phyloP scores from a whole-genome alignment of 148 eudicot species.

The Nepenthes gracilis region DNA sequence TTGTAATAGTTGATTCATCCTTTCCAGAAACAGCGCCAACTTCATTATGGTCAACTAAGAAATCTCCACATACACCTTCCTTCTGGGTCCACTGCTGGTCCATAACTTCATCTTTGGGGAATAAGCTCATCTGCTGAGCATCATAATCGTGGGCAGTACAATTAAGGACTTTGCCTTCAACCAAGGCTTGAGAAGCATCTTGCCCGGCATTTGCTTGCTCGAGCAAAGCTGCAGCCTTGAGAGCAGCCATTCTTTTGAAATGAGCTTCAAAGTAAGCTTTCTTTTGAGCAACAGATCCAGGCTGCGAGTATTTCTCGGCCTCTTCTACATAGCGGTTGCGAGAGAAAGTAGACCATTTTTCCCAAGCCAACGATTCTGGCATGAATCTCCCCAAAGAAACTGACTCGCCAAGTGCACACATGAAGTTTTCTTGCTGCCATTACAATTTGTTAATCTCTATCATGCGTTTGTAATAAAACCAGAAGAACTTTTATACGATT shows the following conservation, averaged over 20 bases:
- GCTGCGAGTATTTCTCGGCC: slow-evolving; percentile 65
- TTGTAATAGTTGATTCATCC: slow-evolving; percentile 6
- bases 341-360: slow-evolving; percentile 79
- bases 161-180: neutral
- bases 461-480: neutral
- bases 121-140: neutral
- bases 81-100: neutral
- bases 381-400: slow-evolving; percentile 75
- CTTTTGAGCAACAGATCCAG: slow-evolving; percentile 88
- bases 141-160: slow-evolving; percentile 5
- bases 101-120: neutral
- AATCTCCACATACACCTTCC: slow-evolving; percentile 5
- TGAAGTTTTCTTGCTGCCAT: slow-evolving; percentile 48
- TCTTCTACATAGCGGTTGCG: slow-evolving; percentile 74
- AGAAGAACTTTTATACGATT: too few relatives aligned
- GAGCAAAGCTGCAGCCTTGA: slow-evolving; percentile 65
- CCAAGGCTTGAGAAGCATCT: neutral
- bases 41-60: slow-evolving; percentile 17
- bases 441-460: neutral
- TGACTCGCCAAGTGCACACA: slow-evolving; percentile 54
- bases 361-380: slow-evolving; percentile 74
- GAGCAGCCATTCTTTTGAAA: slow-evolving; percentile 82
- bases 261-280: slow-evolving; percentile 96
- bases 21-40: slow-evolving; percentile 7
- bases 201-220: slow-evolving; percentile 33